Percentiles rank a stretch among this genome's conserved stretches.
Evolutionary conservation across 2,329 filamentous ascomycete species (phyloP).

Genomic region (Harringtonia lauricola): DNA sequence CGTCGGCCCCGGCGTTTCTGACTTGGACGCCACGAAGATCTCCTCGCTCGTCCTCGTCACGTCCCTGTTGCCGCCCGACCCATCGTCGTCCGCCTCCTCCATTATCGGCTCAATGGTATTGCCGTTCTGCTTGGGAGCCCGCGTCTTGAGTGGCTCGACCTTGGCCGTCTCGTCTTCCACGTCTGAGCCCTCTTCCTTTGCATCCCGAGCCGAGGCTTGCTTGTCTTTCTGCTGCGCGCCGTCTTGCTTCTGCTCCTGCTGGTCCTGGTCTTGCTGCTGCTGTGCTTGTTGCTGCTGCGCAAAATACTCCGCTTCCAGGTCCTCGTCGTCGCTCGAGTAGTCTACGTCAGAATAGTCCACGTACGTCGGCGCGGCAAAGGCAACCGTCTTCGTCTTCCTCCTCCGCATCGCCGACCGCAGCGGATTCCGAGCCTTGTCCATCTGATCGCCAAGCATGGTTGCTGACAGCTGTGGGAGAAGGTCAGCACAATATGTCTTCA

Average conservation of each 20-base stretch:
- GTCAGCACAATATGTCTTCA: background rate
- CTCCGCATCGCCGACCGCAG: slow-evolving; percentile 75
- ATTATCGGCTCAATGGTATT: slow-evolving; percentile 17
- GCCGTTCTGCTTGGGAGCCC: slow-evolving; percentile 28
- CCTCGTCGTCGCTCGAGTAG: slow-evolving; percentile 69
- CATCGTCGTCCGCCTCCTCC: slow-evolving; percentile 21
- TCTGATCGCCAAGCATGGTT: slow-evolving; percentile 50
- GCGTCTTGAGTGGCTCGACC: slow-evolving; percentile 44
- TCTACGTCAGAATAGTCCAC: slow-evolving; percentile 82
- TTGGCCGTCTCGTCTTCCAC: slow-evolving; percentile 40
- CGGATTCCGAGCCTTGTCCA: slow-evolving; percentile 72
- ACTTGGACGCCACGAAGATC: slow-evolving; percentile 41
- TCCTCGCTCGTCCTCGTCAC: slow-evolving; percentile 52
- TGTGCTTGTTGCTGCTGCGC: slow-evolving; percentile 20
- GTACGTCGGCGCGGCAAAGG: slow-evolving; percentile 76
- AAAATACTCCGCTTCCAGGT: slow-evolving; percentile 27
- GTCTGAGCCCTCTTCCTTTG: slow-evolving; percentile 16
- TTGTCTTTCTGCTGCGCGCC: slow-evolving; percentile 15
- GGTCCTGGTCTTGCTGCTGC: slow-evolving; percentile 15
- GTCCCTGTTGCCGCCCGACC: slow-evolving; percentile 10
- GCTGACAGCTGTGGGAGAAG: slow-evolving; percentile 38
- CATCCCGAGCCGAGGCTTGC: slow-evolving; percentile 17
- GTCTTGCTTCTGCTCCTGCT: slow-evolving; percentile 18
- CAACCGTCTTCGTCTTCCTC: slow-evolving; percentile 74
- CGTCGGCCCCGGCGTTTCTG: slow-evolving; percentile 33